Percentiles rank a stretch among this genome's conserved stretches.
Evolutionary conservation across 306 rosid genomes (phyloP).

Genomic region (Citrullus colocynthis): DNA sequence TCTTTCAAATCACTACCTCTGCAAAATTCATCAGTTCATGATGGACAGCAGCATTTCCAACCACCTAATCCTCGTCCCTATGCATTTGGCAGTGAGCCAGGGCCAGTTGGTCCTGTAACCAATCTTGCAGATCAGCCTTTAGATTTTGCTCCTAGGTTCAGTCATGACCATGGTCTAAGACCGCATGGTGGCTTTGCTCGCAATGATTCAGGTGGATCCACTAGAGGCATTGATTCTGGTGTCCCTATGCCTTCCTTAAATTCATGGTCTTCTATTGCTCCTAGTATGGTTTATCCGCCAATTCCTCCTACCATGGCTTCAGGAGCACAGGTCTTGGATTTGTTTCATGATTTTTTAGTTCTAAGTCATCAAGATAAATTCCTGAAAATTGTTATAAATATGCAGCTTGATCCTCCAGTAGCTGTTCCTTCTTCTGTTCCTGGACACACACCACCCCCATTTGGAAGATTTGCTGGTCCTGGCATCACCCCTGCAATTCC

Average conservation of each 20-base stretch:
- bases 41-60: slow-evolving; percentile 42
- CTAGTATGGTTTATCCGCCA: slow-evolving; percentile 56
- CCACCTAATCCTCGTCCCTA: slow-evolving; percentile 30
- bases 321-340: slow-evolving; percentile 65
- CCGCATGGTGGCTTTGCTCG: slow-evolving; percentile 45
- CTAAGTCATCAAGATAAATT: slow-evolving; percentile 12
- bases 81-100: slow-evolving; percentile 35
- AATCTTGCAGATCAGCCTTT: slow-evolving; percentile 87
- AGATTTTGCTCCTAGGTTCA: slow-evolving; percentile 74
- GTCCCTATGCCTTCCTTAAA: slow-evolving; percentile 34
- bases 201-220: slow-evolving; percentile 43
- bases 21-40: slow-evolving; percentile 42
- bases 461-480: slow-evolving; percentile 78
- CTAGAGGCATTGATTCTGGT: slow-evolving; percentile 32
- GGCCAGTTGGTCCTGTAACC: slow-evolving; percentile 33
- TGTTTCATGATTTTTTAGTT: slow-evolving; percentile 9
- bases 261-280: slow-evolving; percentile 52
- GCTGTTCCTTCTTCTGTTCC: slow-evolving; percentile 35
- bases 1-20: slow-evolving; percentile 32
- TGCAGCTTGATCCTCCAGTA: slow-evolving; percentile 66
- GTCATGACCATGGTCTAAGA: slow-evolving; percentile 37
- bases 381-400: slow-evolving; percentile 25
- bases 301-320: slow-evolving; percentile 46
- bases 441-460: slow-evolving; percentile 52
- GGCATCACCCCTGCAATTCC: slow-evolving; percentile 51